Conservation (phyloP, 2,329 filamentous ascomycete species). For the Colletotrichum lini region DNA sequence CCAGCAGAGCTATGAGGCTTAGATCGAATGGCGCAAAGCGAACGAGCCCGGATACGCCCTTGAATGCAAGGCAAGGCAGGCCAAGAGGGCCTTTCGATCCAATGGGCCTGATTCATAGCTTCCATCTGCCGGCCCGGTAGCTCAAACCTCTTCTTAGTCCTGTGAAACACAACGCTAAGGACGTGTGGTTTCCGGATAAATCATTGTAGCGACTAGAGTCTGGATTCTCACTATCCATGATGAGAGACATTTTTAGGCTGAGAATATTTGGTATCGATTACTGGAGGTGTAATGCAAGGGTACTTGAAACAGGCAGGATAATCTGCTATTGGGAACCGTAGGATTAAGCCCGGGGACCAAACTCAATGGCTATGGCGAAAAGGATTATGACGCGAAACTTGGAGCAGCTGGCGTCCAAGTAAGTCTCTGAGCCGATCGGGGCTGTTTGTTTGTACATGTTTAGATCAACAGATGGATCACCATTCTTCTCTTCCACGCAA, state of each 20-base stretch:
- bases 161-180: background rate
- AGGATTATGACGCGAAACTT: constrained; percentile 1
- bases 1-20: constrained; percentile 64
- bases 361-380: background rate
- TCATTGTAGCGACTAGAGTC: background rate
- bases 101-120: background rate
- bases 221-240: background rate
- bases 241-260: background rate
- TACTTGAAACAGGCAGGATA: background rate
- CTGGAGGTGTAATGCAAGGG: background rate
- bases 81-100: constrained; percentile 17
- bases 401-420: background rate
- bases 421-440: background rate
- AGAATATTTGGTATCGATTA: constrained; percentile 14
- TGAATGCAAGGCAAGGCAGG: constrained; percentile 57
- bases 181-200: background rate
- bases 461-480: background rate
- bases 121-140: too few relatives aligned
- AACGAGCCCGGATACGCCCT: constrained; percentile 63
- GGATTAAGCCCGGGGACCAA: background rate
- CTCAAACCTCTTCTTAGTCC: background rate
- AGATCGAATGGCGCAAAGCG: constrained; percentile 64
- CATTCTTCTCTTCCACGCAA: too few relatives aligned
- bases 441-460: background rate
- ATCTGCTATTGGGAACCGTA: background rate